phyloP scores from a whole-genome alignment of 192 early-diverging fungal species.

The Backusella circina region DNA sequence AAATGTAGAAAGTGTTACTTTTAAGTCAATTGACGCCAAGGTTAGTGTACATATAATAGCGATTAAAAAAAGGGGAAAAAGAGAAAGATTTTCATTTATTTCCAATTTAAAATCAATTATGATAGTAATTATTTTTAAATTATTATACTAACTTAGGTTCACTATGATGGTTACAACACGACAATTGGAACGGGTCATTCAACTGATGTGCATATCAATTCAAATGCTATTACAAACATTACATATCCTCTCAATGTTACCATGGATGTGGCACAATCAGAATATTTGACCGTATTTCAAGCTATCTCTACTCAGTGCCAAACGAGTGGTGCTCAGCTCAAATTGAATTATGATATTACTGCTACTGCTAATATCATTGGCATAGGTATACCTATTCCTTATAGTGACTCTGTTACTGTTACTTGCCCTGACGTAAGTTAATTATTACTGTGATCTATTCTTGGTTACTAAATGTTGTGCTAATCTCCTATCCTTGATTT shows the following conservation, averaged over 20 bases:
- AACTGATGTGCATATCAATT: constrained; percentile 37
- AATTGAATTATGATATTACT: constrained; percentile 20
- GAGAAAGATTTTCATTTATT: not conserved
- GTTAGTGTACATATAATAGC: constrained; percentile 23
- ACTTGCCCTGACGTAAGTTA: constrained; percentile 1
- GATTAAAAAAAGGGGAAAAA: not conserved
- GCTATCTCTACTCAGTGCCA: constrained; percentile 44
- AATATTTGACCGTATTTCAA: constrained; percentile 29
- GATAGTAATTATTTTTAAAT: not conserved
- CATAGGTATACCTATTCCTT: constrained; percentile 15
- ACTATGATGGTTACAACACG: constrained; percentile 37
- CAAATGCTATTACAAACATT: constrained; percentile 32
- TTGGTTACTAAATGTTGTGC: not conserved
- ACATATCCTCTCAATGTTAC: constrained; percentile 38
- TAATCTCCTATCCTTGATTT: not conserved
- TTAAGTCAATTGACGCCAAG: constrained; percentile 39
- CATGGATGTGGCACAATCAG: constrained; percentile 27
- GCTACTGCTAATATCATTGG: constrained; percentile 24
- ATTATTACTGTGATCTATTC: not conserved
- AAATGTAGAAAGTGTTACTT: constrained; percentile 45
- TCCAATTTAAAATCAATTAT: not conserved
- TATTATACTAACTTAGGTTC: constrained; percentile 33
- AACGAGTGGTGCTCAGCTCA: constrained; percentile 24
- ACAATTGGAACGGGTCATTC: constrained; percentile 45
- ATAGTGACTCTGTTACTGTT: not conserved